phyloP scores from a whole-genome alignment of 2,329 filamentous ascomycete genomes.

The Diplodia corticola region DNA sequence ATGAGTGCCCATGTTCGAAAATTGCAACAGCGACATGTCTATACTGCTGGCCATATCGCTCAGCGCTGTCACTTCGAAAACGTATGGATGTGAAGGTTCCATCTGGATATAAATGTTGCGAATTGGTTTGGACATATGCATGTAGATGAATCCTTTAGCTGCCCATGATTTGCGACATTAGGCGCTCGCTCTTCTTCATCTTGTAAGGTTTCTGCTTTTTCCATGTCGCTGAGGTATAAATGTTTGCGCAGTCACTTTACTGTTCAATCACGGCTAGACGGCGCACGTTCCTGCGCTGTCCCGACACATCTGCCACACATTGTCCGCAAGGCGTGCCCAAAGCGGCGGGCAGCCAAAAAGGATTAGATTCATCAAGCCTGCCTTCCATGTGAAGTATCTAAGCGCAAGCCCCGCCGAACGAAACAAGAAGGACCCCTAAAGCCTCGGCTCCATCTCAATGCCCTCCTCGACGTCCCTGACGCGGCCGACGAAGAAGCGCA shows the following conservation, averaged over 20 bases:
- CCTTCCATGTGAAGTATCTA: background rate
- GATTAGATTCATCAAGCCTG: no score
- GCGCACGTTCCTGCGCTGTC: background rate
- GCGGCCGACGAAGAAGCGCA: background rate
- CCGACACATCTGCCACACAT: background rate
- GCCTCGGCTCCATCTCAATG: background rate
- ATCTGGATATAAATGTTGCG: background rate
- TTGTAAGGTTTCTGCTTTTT: background rate
- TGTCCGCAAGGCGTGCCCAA: background rate
- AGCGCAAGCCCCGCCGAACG: no score
- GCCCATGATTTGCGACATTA: background rate
- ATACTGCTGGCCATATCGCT: no score
- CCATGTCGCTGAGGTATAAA: background rate
- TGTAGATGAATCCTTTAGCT: background rate
- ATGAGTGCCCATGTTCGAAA: no score
- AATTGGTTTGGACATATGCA: accelerated
- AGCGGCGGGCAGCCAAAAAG: background rate
- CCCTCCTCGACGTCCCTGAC: background rate
- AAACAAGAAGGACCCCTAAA: no score
- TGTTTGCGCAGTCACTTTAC: background rate
- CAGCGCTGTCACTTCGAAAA: background rate
- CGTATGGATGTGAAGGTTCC: background rate
- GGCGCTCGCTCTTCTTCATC: no score
- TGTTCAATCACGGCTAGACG: background rate
- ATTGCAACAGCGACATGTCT: no score